Conservation (phyloP, 768 basidiomycete species). For the Suillus cothurnatus region DNA sequence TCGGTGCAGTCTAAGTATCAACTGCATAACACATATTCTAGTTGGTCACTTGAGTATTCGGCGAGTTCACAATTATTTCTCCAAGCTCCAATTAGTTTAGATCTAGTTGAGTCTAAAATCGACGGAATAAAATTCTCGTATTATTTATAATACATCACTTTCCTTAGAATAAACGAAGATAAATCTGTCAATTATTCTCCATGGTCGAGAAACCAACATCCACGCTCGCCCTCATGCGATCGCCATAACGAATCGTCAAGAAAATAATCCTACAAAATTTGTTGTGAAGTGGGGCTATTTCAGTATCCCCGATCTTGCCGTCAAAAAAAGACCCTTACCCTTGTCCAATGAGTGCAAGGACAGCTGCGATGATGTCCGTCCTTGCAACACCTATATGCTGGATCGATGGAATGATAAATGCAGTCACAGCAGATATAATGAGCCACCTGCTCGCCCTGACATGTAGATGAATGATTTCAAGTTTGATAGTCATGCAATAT, state of each 20-base stretch:
- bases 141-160: not conserved
- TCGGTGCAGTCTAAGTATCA: no score
- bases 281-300: not conserved
- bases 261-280: slow-evolving; percentile 41
- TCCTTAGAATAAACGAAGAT: not conserved
- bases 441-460: slow-evolving; percentile 50
- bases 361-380: slow-evolving; percentile 47
- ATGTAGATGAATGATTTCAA: not conserved
- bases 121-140: no score
- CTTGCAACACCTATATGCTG: slow-evolving; percentile 46
- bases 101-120: no score
- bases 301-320: not conserved
- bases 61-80: no score
- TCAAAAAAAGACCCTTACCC: slow-evolving; percentile 41
- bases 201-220: slow-evolving; percentile 48
- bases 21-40: no score
- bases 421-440: slow-evolving; percentile 43
- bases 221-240: slow-evolving; percentile 50
- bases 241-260: slow-evolving; percentile 50
- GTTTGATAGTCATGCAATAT: not conserved
- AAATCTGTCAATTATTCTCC: slow-evolving; percentile 32
- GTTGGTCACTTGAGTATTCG: no score
- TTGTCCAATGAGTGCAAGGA: slow-evolving; percentile 48
- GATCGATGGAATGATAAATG: slow-evolving; percentile 53
- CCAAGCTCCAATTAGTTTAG: no score